phyloP scores from a whole-genome alignment of 345 rosid species.

The Nasturtium officinale region DNA sequence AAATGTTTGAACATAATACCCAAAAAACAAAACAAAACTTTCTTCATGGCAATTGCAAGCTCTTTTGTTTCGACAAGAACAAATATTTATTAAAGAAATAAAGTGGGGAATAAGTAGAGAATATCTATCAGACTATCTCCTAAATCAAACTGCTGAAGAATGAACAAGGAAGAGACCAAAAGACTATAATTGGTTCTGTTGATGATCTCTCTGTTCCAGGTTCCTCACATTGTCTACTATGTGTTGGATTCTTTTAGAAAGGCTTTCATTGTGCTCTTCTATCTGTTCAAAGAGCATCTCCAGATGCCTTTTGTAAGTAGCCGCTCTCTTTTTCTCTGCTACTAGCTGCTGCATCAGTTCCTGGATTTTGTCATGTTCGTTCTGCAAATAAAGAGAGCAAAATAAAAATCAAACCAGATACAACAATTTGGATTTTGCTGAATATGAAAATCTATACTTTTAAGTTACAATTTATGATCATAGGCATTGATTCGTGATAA shows the following conservation, averaged over 20 bases:
- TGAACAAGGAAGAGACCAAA: constrained; percentile 27
- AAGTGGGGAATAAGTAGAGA: constrained; percentile 14
- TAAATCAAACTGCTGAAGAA: constrained; percentile 27
- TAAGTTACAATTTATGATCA: neutral
- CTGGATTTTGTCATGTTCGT: constrained; percentile 89
- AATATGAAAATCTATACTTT: neutral
- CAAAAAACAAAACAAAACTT: constrained; percentile 23
- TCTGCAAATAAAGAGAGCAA: constrained; percentile 50
- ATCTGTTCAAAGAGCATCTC: constrained; percentile 90
- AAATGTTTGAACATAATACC: constrained; percentile 19
- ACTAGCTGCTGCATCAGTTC: constrained; percentile 94
- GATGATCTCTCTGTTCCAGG: constrained; percentile 65
- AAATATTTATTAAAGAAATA: constrained; percentile 12
- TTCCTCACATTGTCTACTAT: constrained; percentile 75
- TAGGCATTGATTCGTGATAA: neutral
- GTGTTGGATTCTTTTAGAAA: constrained; percentile 83
- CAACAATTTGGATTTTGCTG: neutral
- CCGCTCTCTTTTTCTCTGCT: constrained; percentile 82
- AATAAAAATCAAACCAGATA: constrained; percentile 25
- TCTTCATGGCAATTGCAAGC: constrained; percentile 20
- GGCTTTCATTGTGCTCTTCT: constrained; percentile 78
- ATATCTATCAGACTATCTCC: constrained; percentile 40
- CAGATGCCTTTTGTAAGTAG: constrained; percentile 88
- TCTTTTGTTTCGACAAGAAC: constrained; percentile 17
- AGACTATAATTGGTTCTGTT: constrained; percentile 52